Percentiles rank a stretch among this genome's conserved stretches.
phyloP scores from a whole-genome alignment of 2,329 filamentous ascomycete species.

The Escovopsis weberi region DNA sequence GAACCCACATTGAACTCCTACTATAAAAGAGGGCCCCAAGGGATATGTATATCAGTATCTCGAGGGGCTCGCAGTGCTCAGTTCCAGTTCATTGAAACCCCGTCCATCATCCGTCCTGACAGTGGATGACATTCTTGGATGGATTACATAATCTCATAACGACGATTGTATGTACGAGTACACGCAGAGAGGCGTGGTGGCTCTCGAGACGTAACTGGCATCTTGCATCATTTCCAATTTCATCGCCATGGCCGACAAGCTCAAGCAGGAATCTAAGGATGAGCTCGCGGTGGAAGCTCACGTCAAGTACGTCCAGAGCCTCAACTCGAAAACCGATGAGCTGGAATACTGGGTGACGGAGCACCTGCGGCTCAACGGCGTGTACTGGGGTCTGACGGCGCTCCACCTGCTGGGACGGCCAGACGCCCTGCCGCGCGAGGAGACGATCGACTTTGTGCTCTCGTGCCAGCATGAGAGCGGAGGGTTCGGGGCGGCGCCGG shows the following conservation, averaged over 20 bases:
- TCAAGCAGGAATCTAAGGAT: conserved; percentile 17
- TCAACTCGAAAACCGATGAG: conserved; percentile 86
- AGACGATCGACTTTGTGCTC: conserved; percentile 84
- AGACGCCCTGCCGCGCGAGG: conserved; percentile 63
- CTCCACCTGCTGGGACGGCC: conserved; percentile 73
- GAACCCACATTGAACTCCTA: too few species aligned
- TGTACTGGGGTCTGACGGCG: conserved; percentile 91
- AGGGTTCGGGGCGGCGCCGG: conserved; percentile 85
- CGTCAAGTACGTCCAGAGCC: conserved; percentile 81
- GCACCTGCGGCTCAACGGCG: conserved; percentile 83
- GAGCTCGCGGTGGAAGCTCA: conserved; percentile 45
- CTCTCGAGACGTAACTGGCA: not conserved
- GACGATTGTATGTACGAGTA: not conserved
- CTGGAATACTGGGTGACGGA: conserved; percentile 97
- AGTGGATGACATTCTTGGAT: too few species aligned
- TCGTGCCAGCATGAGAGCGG: conserved; percentile 83
- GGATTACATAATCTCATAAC: not conserved
- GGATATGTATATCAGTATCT: too few species aligned
- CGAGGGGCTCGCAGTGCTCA: too few species aligned
- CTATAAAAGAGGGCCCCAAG: too few species aligned
- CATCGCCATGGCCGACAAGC: conserved; percentile 16
- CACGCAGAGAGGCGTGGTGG: too few species aligned
- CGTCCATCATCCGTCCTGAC: too few species aligned
- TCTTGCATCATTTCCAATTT: not conserved
- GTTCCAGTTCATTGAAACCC: too few species aligned